Evolutionary conservation across 164 flowering plant genomes (phyloP).

Genomic region (Macadamia integrifolia): DNA sequence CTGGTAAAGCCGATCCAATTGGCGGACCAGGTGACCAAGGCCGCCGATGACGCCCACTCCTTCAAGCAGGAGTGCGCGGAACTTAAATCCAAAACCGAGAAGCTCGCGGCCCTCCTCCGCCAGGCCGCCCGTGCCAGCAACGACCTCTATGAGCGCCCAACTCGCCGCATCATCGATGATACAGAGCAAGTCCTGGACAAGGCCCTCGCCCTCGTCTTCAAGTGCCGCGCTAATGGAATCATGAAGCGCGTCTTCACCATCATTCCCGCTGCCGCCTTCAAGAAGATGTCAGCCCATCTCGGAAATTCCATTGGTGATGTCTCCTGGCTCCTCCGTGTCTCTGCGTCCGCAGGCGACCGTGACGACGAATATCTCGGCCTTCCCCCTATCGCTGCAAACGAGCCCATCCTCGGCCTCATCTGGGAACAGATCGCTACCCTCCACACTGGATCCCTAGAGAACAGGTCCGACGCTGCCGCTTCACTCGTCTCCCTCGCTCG

Average conservation of each 20-base stretch:
- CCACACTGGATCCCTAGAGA: slow-evolving; percentile 46
- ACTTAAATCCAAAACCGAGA: slow-evolving; percentile 61
- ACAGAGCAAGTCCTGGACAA: slow-evolving; percentile 79
- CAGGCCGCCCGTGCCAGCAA: slow-evolving; percentile 71
- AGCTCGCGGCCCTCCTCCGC: slow-evolving; percentile 61
- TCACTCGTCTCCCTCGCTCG: slow-evolving; percentile 69
- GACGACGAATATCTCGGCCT: slow-evolving; percentile 70
- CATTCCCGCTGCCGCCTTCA: slow-evolving; percentile 65
- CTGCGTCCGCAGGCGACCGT: slow-evolving; percentile 46
- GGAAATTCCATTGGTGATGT: slow-evolving; percentile 86
- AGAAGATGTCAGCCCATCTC: slow-evolving; percentile 53
- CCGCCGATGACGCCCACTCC: slow-evolving; percentile 45
- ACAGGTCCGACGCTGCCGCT: slow-evolving; percentile 69
- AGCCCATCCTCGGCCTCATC: slow-evolving; percentile 78
- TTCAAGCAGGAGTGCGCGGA: slow-evolving; percentile 62
- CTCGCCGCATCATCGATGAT: slow-evolving; percentile 77
- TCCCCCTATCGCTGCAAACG: slow-evolving; percentile 87
- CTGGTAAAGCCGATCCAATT: slow-evolving; percentile 61
- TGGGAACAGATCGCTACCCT: slow-evolving; percentile 90
- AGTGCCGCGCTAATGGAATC: slow-evolving; percentile 55
- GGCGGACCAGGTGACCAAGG: slow-evolving; percentile 65
- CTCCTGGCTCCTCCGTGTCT: slow-evolving; percentile 84
- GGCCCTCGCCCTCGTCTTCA: slow-evolving; percentile 51
- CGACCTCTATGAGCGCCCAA: slow-evolving; percentile 81
- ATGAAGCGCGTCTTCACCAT: slow-evolving; percentile 72